Base-by-base conservation (phyloP, 2,329 filamentous ascomycete species). In the Cladosporium sp. region DNA sequence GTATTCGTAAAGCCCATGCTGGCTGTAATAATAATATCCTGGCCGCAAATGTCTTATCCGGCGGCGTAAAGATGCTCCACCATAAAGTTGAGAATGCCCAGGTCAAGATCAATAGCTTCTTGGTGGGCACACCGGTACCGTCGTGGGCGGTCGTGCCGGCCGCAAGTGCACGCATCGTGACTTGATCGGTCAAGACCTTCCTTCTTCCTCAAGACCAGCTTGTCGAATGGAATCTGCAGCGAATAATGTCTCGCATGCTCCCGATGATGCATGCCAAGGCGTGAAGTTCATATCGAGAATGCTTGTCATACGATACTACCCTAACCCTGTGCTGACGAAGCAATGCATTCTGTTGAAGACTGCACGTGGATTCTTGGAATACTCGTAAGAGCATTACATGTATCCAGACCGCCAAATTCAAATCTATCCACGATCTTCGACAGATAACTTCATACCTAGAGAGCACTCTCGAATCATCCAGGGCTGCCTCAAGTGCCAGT, bases 1-100 rank as follows among this genome's bases (percentile, higher is more conserved):
- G 53, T 1, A 71, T 68, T 13, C 74, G 70, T 3, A 73, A 16
- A 2, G 70, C 26, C 74, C 74, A 76, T 34, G 71, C 54, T 21
- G 74, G 74, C 60, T 76, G 73, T 30, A 76, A 70, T 5, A 76
- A 66, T 6, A 74, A 13, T n/a, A 71, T 63, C 36, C 74, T 65
- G 5, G 69, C 71, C 8, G 72, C 69, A 36, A 73, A 73, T n/a
- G 74, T 76, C 48, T 66, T 68, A 23, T 69, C 59, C 10, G 74
- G 74, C 25, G 70, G 69, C 8, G 71, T 72, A 67, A 76, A 76
- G 61, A 75, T 71, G 67, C 68, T 74, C 74, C 74, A 76, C 53
- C 74, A 63, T 7, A 72, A 30, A 32, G 71, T 73, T 28, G 62
- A 66, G 23, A 70, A 65, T 7, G 73, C 66, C 73, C 74, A 76